Base-by-base conservation (phyloP, 2,329 filamentous ascomycete genomes). In the Arthrocladium fulminans region DNA sequence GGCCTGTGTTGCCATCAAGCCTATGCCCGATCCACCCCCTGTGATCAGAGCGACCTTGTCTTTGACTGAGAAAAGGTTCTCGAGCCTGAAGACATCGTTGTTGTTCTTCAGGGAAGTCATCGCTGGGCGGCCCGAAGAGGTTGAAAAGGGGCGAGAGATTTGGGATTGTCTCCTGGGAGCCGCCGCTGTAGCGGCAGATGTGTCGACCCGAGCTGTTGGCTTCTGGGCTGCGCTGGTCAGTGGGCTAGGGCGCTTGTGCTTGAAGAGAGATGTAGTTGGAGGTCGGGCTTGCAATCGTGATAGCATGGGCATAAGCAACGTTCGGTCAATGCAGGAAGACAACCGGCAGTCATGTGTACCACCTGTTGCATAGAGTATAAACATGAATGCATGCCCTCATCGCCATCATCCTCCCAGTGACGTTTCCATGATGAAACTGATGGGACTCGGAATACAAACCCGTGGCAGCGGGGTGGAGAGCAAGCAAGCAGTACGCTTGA, bases 1-100 rank as follows among this genome's bases (percentile, higher is more conserved):
- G 2, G 74, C 71, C 60, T 80, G 75, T 0, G 75, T 68, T 43
- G 74, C 72, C 80, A 83, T 83, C 13, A 84, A 65, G 0, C 81
- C 81, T 51, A 84, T 84, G 17, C 81, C 80, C n/a, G 73, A 70
- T 12, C 77, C 77, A 23, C 79, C 79, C 44, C 80, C 80, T 2
- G 80, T 80, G 38, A 81, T 63, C 1, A 81, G 68, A 47, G 73
- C 76, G 27, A 79, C 74, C 52, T 74, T 75, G 54, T 66, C 68
- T 46, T 75, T 71, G 50, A 79, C 72, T 29, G 68, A 68, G 65
- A 79, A 80, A 8, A 80, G 68, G 56, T 72, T 74, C 52, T 68
- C 64, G 5, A 71, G 49, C 45, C 49, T 56, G 54, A 58, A 56
- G 17, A 22, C 23, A 42, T 55, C 32, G 34, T 56, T 57, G 41